Evolutionary conservation across 2,329 filamentous ascomycete species (phyloP).

Genomic region (Fusarium buharicum): DNA sequence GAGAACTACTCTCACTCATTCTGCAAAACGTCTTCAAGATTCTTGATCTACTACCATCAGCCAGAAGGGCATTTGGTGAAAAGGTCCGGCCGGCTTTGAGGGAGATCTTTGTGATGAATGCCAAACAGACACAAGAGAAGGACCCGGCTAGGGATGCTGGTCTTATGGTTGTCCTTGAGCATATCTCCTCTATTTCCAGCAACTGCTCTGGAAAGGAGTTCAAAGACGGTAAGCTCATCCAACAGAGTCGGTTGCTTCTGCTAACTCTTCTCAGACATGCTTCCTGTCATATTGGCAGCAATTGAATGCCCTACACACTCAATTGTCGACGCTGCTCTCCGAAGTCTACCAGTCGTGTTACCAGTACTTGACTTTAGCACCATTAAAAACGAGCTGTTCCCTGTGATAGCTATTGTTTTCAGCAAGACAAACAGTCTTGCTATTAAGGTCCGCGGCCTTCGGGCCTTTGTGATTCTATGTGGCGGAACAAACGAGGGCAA

Average conservation of each 20-base stretch:
- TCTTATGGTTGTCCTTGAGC: constrained; percentile 89
- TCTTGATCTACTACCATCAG: constrained; percentile 78
- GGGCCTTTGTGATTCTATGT: constrained; percentile 90
- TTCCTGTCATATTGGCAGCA: constrained; percentile 85
- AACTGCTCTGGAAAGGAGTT: constrained; percentile 93
- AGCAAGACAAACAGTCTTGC: constrained; percentile 91
- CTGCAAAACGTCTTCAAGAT: constrained; percentile 95
- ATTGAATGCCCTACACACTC: constrained; percentile 91
- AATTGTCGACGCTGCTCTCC: constrained; percentile 85
- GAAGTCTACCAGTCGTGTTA: constrained; percentile 80
- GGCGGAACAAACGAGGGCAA: constrained; percentile 71
- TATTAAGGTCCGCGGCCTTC: constrained; percentile 92
- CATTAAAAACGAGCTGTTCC: constrained; percentile 96
- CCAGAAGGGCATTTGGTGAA: constrained; percentile 82
- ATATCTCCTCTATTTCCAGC: constrained; percentile 77
- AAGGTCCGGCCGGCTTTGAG: constrained; percentile 86
- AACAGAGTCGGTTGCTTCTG: constrained; percentile 10
- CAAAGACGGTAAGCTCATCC: constrained; percentile 76
- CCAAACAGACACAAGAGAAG: constrained; percentile 72
- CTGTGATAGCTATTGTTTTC: constrained; percentile 89
- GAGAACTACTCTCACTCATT: constrained; percentile 83
- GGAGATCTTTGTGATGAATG: constrained; percentile 78
- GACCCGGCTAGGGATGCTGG: constrained; percentile 88
- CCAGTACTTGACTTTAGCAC: constrained; percentile 94
- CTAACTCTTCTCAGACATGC: constrained; percentile 69